A percentile compares a stretch with the other conserved stretches of the same genome.
These are phyloP conservation scores for Phytophthora agathidicida DNA, from an alignment of 352 stramenopile species.

Conservation along the genomic window DNA sequence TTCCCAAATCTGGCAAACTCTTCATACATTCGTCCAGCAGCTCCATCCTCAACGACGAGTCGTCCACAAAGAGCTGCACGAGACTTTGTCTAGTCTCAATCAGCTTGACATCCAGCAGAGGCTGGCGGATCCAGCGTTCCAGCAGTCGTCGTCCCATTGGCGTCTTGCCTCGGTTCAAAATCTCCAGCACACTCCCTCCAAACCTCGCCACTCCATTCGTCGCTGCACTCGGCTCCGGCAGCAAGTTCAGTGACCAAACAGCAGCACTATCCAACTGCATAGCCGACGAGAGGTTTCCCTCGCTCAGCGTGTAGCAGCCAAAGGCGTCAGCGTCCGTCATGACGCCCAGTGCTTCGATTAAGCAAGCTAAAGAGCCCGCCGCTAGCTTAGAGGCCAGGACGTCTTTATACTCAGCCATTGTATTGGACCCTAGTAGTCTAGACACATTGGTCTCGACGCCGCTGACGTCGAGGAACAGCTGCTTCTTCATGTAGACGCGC, in stretches of 20 bases:
- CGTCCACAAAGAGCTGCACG: constrained; percentile 93
- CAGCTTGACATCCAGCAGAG: constrained; percentile 87
- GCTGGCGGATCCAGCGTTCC: constrained; percentile 97
- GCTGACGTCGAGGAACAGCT: constrained; percentile 58
- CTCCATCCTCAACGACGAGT: constrained; percentile 85
- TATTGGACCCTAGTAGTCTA: constrained; percentile 57
- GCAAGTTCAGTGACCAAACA: constrained; percentile 92
- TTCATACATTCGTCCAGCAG: constrained; percentile 91
- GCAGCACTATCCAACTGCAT: constrained; percentile 94
- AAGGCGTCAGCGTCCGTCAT: constrained; percentile 75
- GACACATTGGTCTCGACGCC: constrained; percentile 70
- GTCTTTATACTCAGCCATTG: constrained; percentile 66
- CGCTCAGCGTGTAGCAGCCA: constrained; percentile 69
- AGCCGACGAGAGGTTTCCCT: constrained; percentile 78
- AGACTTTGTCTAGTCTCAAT: constrained; percentile 93
- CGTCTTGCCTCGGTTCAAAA: constrained; percentile 96
- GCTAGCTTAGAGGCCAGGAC: constrained; percentile 74
- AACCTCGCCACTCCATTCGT: constrained; percentile 44
- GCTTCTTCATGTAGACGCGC: constrained; percentile 73
- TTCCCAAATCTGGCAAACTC: constrained; percentile 76
- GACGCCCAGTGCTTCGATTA: constrained; percentile 72
- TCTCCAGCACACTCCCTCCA: constrained; percentile 90
- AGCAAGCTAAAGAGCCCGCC: constrained; percentile 66
- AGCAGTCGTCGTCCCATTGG: constrained; percentile 93
- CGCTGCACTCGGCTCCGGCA: constrained; percentile 76